These are phyloP conservation scores for Kalaharituber pfeilii DNA, from an alignment of 2,329 filamentous ascomycete genomes.

Conservation along the genomic window DNA sequence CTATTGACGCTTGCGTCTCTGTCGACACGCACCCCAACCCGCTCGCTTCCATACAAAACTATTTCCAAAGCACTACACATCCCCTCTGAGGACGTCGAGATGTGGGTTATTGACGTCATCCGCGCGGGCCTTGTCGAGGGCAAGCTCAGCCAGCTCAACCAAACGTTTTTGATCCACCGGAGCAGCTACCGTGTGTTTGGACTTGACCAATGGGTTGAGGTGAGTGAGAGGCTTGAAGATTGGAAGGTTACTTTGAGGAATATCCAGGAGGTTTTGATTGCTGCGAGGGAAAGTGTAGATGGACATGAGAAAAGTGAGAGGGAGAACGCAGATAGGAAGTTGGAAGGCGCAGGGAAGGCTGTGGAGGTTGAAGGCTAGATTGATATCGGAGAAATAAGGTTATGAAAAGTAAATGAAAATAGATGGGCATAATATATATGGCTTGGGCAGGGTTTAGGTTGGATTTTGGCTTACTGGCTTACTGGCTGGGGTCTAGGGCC, in stretches of 20 bases:
- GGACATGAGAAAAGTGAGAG: neutral
- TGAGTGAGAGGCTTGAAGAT: slow-evolving; percentile 74
- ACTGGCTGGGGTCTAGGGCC: too few species aligned
- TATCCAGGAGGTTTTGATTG: slow-evolving; percentile 64
- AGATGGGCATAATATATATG: too few species aligned
- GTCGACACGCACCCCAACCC: slow-evolving; percentile 63
- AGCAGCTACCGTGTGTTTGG: slow-evolving; percentile 93
- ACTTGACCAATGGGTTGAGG: slow-evolving; percentile 95
- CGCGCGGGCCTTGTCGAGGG: slow-evolving; percentile 89
- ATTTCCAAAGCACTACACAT: slow-evolving; percentile 78
- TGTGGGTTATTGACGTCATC: slow-evolving; percentile 98
- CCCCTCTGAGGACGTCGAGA: slow-evolving; percentile 68
- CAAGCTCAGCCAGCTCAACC: slow-evolving; percentile 81
- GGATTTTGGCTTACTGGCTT: too few species aligned
- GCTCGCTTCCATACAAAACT: slow-evolving; percentile 71
- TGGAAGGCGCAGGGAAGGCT: neutral
- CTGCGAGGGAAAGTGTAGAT: slow-evolving; percentile 37
- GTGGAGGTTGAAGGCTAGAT: neutral
- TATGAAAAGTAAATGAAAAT: too few species aligned
- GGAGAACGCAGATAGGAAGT: neutral
- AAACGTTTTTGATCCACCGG: slow-evolving; percentile 88
- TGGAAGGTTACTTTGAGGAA: slow-evolving; percentile 70
- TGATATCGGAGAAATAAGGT: too few species aligned
- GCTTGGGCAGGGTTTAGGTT: too few species aligned
- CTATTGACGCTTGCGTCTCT: slow-evolving; percentile 83